These are phyloP conservation scores for Colletotrichum sp. DNA, from an alignment of 2,329 filamentous ascomycete genomes.

Conservation along the genomic window DNA sequence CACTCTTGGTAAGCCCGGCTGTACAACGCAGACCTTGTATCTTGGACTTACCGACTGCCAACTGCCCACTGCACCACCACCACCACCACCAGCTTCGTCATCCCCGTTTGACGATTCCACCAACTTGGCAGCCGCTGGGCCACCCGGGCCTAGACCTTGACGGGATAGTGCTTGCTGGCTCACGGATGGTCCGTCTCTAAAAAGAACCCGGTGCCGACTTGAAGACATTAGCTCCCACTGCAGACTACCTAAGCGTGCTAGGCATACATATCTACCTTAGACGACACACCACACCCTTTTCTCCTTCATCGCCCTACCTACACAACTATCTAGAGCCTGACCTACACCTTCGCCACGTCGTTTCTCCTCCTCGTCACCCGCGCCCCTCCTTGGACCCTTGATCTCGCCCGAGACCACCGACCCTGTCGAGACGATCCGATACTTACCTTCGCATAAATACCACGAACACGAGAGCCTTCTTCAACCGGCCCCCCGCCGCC, in stretches of 20 bases:
- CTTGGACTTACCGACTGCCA: neutral
- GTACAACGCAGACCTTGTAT: neutral
- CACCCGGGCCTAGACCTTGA: conserved; percentile 8
- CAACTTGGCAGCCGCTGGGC: neutral
- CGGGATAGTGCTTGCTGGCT: conserved; percentile 13
- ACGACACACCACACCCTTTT: conserved; percentile 2
- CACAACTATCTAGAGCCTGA: neutral
- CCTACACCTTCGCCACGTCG: conserved; percentile 5
- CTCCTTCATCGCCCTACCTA: neutral
- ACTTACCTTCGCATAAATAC: neutral
- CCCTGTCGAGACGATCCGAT: neutral
- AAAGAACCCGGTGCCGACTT: conserved; percentile 4
- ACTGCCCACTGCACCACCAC: neutral
- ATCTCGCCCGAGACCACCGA: neutral
- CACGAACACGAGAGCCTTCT: neutral
- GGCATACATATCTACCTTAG: neutral
- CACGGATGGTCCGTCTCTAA: conserved; percentile 10
- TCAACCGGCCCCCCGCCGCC: neutral
- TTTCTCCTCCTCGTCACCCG: conserved; percentile 6
- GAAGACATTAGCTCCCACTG: conserved; percentile 4
- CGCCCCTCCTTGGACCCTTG: neutral
- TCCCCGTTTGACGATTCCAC: conserved; percentile 14
- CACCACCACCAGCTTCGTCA: conserved; percentile 6
- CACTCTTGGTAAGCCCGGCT: neutral
- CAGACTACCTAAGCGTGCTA: neutral